Base-by-base conservation (phyloP, 139 green algal species). In the Tetraselmis chui region DNA sequence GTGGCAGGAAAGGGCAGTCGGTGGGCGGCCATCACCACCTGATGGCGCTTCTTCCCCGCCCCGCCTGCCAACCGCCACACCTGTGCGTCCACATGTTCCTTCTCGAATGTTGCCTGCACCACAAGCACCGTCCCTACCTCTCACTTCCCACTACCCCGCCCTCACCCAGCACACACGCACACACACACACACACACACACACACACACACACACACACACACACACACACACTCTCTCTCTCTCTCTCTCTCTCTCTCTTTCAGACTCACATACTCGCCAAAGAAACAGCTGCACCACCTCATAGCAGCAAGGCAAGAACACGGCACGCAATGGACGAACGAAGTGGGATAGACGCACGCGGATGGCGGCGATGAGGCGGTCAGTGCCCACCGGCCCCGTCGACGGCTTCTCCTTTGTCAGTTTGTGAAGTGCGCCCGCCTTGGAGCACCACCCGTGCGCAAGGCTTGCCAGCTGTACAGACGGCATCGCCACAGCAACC, bases 361-460 rank as follows among this genome's bases (percentile, higher is more conserved):
- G 5, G n/a, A 77, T 28, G n/a, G 78, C 81, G 22, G 58, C 59
- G 58, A 87, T 80, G 1, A 87, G 28, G 30, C 45, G 77, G 27
- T 84, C 80, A 59, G 80, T 87, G 1, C 84, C 84, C 28, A 87
- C 67, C 1, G 84, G 84, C 1, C 75, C 80, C 28, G 84, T 87
- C 59, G 79, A 84, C 32, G 84, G 84, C 18, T 76, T 76, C 30
- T 59, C 28, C 29, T 76, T 80, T 5, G 30, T 84, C 58, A 87
- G 80, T 1, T 87, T 84, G 32, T 32, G 75, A 1, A 84, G 67
- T 23, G 30, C 84, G 2, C 78, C 45, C 45, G 45, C 45, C 18
- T 67, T 67, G 45, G 11, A 5, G 45, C 45, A 67, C 45, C 45
- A 67, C 11, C 45, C 45, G 45, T 67, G 45, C 45, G 18, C 45